Evolutionary conservation across 805 yeast genomes (phyloP).

Genomic region (Priceomyces haplophilus): DNA sequence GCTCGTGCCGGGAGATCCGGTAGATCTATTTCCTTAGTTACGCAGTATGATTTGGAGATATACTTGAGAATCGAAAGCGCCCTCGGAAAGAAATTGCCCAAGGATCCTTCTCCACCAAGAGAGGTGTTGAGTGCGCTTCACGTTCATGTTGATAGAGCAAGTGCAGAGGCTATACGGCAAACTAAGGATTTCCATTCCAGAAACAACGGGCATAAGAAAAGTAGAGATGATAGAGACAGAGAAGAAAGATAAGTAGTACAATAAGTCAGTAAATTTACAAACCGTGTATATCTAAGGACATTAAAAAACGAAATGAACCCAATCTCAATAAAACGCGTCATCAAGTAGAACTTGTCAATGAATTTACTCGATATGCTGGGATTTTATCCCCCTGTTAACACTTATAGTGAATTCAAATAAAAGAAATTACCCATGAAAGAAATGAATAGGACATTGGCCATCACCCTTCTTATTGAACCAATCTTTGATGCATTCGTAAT

Average conservation of each 20-base stretch:
- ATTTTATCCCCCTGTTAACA: too few species aligned
- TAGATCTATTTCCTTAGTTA: slow-evolving; percentile 79
- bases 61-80: slow-evolving; percentile 87
- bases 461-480: slow-evolving; percentile 89
- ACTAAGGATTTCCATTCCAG: slow-evolving; percentile 62
- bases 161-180: slow-evolving; percentile 81
- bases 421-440: slow-evolving; percentile 26
- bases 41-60: slow-evolving; percentile 91
- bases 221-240: slow-evolving; percentile 36
- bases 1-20: slow-evolving; percentile 94
- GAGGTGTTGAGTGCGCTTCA: slow-evolving; percentile 74
- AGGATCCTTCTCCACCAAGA: slow-evolving; percentile 71
- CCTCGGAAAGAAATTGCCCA: slow-evolving; percentile 76
- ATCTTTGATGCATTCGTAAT: slow-evolving; percentile 81
- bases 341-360: too few species aligned
- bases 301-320: slow-evolving; percentile 2
- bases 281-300: neutral
- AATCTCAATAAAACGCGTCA: neutral
- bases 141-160: slow-evolving; percentile 87
- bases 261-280: slow-evolving; percentile 1
- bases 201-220: slow-evolving; percentile 15
- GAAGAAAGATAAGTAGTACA: slow-evolving; percentile 24
- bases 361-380: too few species aligned
- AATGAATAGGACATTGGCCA: slow-evolving; percentile 85
- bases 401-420: too few species aligned